Evolutionary conservation across 2,329 filamentous ascomycete genomes (phyloP).

Genomic region (Zymoseptoria pseudotritici): DNA sequence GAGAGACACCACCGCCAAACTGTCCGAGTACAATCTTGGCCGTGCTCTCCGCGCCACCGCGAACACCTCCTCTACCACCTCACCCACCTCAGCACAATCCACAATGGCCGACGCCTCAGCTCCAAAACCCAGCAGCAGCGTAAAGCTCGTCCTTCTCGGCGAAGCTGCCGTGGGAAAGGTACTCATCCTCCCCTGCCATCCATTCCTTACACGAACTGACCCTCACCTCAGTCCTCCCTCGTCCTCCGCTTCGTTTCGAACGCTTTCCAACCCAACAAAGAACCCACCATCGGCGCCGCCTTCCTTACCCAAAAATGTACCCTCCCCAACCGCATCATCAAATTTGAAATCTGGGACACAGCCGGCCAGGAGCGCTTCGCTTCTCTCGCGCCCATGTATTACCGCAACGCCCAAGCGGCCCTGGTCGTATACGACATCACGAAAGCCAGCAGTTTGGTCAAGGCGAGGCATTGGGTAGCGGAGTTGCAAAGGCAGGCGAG

Average conservation of each 20-base stretch:
- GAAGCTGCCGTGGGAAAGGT: slow-evolving; percentile 99
- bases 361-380: slow-evolving; percentile 97
- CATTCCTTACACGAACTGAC: slow-evolving; percentile 5
- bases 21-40: slow-evolving; percentile 24
- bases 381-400: slow-evolving; percentile 97
- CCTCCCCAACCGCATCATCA: slow-evolving; percentile 74
- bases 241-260: slow-evolving; percentile 99
- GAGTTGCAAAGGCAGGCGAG: slow-evolving; percentile 94
- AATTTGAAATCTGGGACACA: slow-evolving; percentile 84
- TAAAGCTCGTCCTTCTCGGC: slow-evolving; percentile 95
- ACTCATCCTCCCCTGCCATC: slow-evolving; percentile 21
- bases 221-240: slow-evolving; percentile 67
- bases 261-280: slow-evolving; percentile 99
- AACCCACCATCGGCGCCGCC: slow-evolving; percentile 96
- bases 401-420: slow-evolving; percentile 94
- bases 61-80: slow-evolving; percentile 12
- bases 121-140: slow-evolving; percentile 97
- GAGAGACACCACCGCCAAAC: slow-evolving; percentile 10
- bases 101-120: slow-evolving; percentile 54
- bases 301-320: slow-evolving; percentile 99
- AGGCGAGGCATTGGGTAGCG: slow-evolving; percentile 98
- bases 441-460: slow-evolving; percentile 87
- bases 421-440: slow-evolving; percentile 98
- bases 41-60: slow-evolving; percentile 24
- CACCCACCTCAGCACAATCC: slow-evolving; percentile 16